Conservation (phyloP, 2,329 filamentous ascomycete species). For the Pochonia chlamydosporia region DNA sequence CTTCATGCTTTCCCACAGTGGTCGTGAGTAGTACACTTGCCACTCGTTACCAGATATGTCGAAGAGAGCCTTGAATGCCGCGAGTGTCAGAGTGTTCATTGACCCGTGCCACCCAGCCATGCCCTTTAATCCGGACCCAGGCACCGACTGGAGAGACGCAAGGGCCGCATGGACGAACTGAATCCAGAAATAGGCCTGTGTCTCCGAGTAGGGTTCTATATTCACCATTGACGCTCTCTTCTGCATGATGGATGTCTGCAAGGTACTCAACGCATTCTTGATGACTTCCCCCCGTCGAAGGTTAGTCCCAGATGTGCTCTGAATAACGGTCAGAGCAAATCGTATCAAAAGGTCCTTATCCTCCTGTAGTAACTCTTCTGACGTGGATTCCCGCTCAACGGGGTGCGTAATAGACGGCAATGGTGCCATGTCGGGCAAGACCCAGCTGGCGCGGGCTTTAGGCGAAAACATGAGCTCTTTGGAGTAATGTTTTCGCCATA, state of each 20-base stretch:
- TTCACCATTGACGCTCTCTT: slow-evolving; percentile 11
- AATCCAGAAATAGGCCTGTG: slow-evolving; percentile 26
- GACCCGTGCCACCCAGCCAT: neutral
- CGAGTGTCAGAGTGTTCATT: neutral
- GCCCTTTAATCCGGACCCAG: neutral
- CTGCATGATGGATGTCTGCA: slow-evolving; percentile 20
- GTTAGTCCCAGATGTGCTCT: slow-evolving; percentile 11
- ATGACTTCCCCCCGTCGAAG: slow-evolving; percentile 14
- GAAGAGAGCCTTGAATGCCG: slow-evolving; percentile 17
- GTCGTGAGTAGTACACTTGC: slow-evolving; percentile 18
- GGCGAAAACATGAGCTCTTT: slow-evolving; percentile 24
- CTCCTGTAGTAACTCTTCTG: neutral
- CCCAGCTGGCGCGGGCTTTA: slow-evolving; percentile 20
- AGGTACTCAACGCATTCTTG: slow-evolving; percentile 16
- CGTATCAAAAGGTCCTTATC: slow-evolving; percentile 17
- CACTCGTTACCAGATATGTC: slow-evolving; percentile 19
- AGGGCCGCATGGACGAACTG: slow-evolving; percentile 19
- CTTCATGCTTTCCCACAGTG: slow-evolving; percentile 19
- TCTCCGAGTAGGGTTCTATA: slow-evolving; percentile 23
- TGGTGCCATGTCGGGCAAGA: slow-evolving; percentile 23
- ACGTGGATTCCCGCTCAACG: neutral
- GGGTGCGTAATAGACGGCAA: slow-evolving; percentile 16
- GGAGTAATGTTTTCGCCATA: slow-evolving; percentile 27
- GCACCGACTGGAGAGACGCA: slow-evolving; percentile 8
- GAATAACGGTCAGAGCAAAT: slow-evolving; percentile 25